Conservation (phyloP, 208 protist species). For the Endotrypanum monterogeii region DNA sequence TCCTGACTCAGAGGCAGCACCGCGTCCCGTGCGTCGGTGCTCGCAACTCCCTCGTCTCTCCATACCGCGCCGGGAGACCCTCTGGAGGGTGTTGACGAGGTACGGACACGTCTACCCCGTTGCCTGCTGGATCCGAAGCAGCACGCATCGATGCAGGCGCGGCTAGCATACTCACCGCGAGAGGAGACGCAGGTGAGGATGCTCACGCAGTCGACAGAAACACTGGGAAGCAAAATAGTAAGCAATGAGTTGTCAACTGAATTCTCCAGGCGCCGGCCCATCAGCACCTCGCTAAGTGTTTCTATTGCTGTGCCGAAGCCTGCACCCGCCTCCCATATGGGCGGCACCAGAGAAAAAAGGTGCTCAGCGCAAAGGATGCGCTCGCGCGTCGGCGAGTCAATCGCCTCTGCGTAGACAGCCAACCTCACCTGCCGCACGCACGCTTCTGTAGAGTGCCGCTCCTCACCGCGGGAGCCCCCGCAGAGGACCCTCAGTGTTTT, state of each 20-base stretch:
- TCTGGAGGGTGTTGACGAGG: neutral
- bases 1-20: neutral
- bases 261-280: slow-evolving; percentile 17
- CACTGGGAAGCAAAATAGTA: slow-evolving; percentile 10
- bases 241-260: slow-evolving; percentile 22
- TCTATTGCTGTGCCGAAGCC: slow-evolving; percentile 12
- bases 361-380: slow-evolving; percentile 14
- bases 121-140: slow-evolving; percentile 18
- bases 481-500: neutral
- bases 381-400: neutral
- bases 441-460: neutral
- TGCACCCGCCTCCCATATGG: neutral
- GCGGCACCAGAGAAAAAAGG: slow-evolving; percentile 16
- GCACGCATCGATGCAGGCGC: slow-evolving; percentile 22
- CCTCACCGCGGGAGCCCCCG: neutral
- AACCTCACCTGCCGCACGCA: slow-evolving; percentile 22
- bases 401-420: slow-evolving; percentile 11
- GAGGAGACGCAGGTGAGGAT: slow-evolving; percentile 22
- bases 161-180: slow-evolving; percentile 13
- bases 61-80: neutral
- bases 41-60: neutral
- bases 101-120: neutral
- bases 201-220: slow-evolving; percentile 7
- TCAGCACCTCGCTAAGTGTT: slow-evolving; percentile 19
- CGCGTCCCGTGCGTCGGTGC: neutral